These are phyloP conservation scores for Aspergillus mulundensis DNA, from an alignment of 495 filamentous ascomycete genomes.

Conservation along the genomic window DNA sequence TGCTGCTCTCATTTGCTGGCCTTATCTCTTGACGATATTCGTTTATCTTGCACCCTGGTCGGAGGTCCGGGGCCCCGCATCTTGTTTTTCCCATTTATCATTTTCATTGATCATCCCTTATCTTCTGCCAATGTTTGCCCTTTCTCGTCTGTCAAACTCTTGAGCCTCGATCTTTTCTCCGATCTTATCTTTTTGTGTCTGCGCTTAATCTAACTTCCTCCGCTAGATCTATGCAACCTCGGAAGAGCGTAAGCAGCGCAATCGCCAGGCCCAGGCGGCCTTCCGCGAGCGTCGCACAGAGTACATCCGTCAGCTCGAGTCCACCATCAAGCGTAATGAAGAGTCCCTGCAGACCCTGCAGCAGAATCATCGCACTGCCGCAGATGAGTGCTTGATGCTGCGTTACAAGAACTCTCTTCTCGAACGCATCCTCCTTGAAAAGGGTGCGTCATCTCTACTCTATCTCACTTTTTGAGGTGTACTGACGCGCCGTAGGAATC, in stretches of 20 bases:
- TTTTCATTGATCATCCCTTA: constrained; percentile 19
- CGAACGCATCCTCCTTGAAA: constrained; percentile 91
- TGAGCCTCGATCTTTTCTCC: constrained; percentile 16
- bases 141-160: background rate
- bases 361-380: constrained; percentile 88
- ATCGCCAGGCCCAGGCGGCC: constrained; percentile 93
- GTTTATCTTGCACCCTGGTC: constrained; percentile 11
- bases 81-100: constrained; percentile 25
- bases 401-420: constrained; percentile 97
- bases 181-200: constrained; percentile 29
- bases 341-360: constrained; percentile 87
- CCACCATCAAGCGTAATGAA: constrained; percentile 96
- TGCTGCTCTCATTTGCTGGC: constrained; percentile 16
- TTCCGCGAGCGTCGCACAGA: constrained; percentile 96
- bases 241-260: constrained; percentile 96
- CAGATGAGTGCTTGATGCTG: constrained; percentile 96
- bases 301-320: constrained; percentile 98
- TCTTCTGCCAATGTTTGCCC: constrained; percentile 12
- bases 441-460: constrained; percentile 55
- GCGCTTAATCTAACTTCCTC: constrained; percentile 15
- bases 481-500: constrained; percentile 58
- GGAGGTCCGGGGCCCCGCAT: constrained; percentile 25
- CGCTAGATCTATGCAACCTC: constrained; percentile 93
- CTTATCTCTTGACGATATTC: constrained; percentile 6
- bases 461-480: background rate